Conservation (phyloP, 2,329 filamentous ascomycete species). For the Plectosphaerella sp. region DNA sequence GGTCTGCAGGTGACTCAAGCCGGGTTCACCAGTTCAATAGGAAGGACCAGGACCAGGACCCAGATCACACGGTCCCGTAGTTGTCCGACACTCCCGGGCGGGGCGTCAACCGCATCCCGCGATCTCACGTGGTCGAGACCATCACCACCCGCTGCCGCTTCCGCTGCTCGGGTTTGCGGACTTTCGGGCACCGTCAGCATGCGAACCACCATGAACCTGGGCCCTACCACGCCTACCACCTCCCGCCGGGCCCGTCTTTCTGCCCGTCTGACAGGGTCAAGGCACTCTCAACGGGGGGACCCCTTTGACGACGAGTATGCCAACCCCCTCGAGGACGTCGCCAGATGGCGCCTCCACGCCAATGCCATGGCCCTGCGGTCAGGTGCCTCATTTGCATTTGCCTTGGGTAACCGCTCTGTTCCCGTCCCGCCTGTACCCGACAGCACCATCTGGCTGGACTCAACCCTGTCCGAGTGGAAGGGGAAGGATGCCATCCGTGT, state of each 20-base stretch:
- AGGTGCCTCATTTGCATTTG: constrained; percentile 37
- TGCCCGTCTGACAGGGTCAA: background rate
- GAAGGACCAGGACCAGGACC: too few relatives aligned
- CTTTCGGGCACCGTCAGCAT: background rate
- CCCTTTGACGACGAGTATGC: constrained; percentile 27
- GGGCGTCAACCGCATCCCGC: too few relatives aligned
- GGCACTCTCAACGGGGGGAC: background rate
- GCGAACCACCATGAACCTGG: background rate
- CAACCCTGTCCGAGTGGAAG: constrained; percentile 30
- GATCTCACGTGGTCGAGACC: background rate
- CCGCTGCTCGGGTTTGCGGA: background rate
- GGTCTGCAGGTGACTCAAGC: too few relatives aligned
- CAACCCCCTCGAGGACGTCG: constrained; percentile 37
- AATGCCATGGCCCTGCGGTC: constrained; percentile 38
- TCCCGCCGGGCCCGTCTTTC: background rate
- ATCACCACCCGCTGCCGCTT: background rate
- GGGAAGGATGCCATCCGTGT: constrained; percentile 36
- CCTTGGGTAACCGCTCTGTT: constrained; percentile 34
- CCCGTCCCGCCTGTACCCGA: constrained; percentile 33
- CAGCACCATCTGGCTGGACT: constrained; percentile 35
- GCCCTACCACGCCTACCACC: background rate
- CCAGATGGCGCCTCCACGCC: constrained; percentile 37
- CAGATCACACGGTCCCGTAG: too few relatives aligned
- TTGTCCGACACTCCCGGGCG: too few relatives aligned
- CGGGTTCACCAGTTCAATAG: too few relatives aligned